These are phyloP conservation scores for Irpex lacteus DNA, from an alignment of 1,284 basidiomycete genomes.

Conservation along the genomic window DNA sequence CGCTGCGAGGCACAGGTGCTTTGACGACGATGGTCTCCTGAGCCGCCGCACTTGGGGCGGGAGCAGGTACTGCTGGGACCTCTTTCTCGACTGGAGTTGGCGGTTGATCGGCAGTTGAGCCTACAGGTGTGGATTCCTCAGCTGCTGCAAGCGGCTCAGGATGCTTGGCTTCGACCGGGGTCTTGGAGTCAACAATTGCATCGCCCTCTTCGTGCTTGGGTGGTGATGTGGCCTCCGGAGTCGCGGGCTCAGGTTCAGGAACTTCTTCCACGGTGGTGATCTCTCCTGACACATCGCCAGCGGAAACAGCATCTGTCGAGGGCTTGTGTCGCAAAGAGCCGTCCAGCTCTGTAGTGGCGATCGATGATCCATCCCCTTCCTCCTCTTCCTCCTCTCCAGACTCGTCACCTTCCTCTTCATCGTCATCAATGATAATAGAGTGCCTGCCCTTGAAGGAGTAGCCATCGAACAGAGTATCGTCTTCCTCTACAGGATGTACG, in stretches of 20 bases:
- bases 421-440: conserved; percentile 72
- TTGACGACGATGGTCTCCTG: conserved; percentile 27
- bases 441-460: conserved; percentile 86
- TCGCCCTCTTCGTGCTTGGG: conserved; percentile 29
- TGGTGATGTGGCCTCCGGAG: conserved; percentile 60
- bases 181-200: conserved; percentile 7
- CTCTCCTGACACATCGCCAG: conserved; percentile 23
- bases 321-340: conserved; percentile 17
- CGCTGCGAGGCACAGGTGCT: conserved; percentile 20
- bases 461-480: conserved; percentile 75
- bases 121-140: not conserved
- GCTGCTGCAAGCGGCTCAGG: not conserved
- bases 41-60: conserved; percentile 4
- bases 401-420: conserved; percentile 44
- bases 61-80: not conserved
- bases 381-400: conserved; percentile 31
- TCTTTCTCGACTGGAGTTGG: not conserved
- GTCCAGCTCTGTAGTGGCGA: conserved; percentile 23
- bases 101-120: not conserved
- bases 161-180: conserved; percentile 19
- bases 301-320: conserved; percentile 5
- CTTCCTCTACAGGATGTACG: conserved; percentile 42
- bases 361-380: conserved; percentile 16
- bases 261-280: conserved; percentile 31
- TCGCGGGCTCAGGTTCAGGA: conserved; percentile 69